phyloP scores from a whole-genome alignment of 805 yeast genomes.

The Ogataea pini region DNA sequence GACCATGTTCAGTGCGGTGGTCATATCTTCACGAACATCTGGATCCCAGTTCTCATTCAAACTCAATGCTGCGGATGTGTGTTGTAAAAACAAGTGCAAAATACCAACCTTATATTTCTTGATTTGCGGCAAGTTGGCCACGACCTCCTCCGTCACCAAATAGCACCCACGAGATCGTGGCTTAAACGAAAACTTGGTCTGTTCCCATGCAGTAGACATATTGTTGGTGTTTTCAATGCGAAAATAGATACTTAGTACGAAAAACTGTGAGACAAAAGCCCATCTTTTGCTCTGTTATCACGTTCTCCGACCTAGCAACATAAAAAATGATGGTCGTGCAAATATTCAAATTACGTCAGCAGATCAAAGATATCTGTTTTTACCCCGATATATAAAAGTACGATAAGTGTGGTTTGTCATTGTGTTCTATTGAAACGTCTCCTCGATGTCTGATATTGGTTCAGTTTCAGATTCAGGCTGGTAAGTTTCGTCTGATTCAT shows the following conservation, averaged over 20 bases:
- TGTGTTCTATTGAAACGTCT: neutral
- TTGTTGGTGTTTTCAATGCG: neutral
- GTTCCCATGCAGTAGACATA: conserved; percentile 52
- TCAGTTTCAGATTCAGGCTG: conserved; percentile 11
- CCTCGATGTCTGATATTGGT: neutral
- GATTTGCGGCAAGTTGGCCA: conserved; percentile 57
- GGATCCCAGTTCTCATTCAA: conserved; percentile 81
- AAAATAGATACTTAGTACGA: too few species aligned
- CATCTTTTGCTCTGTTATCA: neutral
- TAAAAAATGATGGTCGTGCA: neutral
- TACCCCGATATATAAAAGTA: too few species aligned
- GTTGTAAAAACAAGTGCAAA: conserved; percentile 68
- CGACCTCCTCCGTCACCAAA: conserved; percentile 68
- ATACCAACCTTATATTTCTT: conserved; percentile 61
- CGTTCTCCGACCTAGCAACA: neutral
- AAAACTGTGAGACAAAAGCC: too few species aligned
- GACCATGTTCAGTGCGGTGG: conserved; percentile 57
- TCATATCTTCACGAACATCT: conserved; percentile 72
- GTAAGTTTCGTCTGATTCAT: conserved; percentile 27
- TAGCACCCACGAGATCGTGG: conserved; percentile 69
- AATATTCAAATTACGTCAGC: neutral
- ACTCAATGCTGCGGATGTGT: conserved; percentile 77
- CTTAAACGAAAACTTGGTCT: conserved; percentile 51
- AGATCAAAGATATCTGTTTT: neutral
- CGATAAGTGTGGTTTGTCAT: too few species aligned